These are phyloP conservation scores for Oryza officinalis DNA, from an alignment of 176 grass and related monocot species.

Conservation along the genomic window DNA sequence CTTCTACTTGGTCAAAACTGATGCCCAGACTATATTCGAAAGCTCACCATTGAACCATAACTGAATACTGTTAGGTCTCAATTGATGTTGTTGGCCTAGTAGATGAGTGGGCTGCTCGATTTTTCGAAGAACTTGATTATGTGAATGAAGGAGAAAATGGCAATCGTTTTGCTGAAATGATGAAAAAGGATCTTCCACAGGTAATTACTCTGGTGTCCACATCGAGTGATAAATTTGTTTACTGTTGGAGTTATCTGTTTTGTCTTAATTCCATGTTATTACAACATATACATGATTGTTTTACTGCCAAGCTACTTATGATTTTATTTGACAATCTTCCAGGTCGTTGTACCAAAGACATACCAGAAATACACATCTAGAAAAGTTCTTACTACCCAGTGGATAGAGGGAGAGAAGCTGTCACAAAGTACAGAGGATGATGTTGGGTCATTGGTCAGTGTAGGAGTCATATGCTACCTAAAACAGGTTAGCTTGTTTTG, in stretches of 20 bases:
- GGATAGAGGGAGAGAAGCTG: conserved; percentile 91
- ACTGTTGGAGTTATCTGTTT: not conserved
- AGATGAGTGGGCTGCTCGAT: conserved; percentile 92
- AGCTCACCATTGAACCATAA: not conserved
- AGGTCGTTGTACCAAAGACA: conserved; percentile 95
- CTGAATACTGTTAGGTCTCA: conserved; percentile 55
- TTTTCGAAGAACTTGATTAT: conserved; percentile 99
- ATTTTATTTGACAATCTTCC: conserved; percentile 27
- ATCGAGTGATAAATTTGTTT: not conserved
- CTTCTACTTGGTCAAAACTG: not conserved
- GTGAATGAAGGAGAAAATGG: conserved; percentile 97
- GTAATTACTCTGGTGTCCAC: conserved; percentile 37
- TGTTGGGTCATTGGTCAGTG: conserved; percentile 90
- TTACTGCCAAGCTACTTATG: not conserved
- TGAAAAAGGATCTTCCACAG: conserved; percentile 95
- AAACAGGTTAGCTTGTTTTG: conserved; percentile 69
- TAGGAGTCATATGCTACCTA: conserved; percentile 99
- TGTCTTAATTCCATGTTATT: not conserved
- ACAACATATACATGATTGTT: not conserved
- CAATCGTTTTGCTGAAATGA: conserved; percentile 78
- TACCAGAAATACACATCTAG: conserved; percentile 88
- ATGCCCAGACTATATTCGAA: not conserved
- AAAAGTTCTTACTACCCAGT: conserved; percentile 89
- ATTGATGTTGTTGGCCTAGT: conserved; percentile 96
- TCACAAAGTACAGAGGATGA: conserved; percentile 92